A percentile compares a stretch with the other conserved stretches of the same genome.
Conservation (phyloP, 768 basidiomycete species). For the Glaciozyma antarctica region DNA sequence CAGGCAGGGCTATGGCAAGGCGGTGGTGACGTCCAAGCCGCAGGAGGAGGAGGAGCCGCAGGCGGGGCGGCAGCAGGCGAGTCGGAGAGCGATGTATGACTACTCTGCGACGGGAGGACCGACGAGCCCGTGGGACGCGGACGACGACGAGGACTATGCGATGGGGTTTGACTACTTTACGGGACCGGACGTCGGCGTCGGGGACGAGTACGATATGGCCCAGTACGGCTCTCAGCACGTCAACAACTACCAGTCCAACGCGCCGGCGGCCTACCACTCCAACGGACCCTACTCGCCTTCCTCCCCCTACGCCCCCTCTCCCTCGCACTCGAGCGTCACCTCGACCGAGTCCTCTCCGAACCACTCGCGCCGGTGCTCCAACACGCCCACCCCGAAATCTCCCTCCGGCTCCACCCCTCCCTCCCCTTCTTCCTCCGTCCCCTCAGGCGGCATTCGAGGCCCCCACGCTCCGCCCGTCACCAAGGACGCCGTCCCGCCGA, state of each 20-base stretch:
- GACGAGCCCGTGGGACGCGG: constrained; percentile 38
- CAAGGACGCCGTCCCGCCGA: constrained; percentile 5
- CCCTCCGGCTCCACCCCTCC: background rate
- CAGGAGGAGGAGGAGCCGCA: constrained; percentile 22
- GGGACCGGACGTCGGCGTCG: constrained; percentile 49
- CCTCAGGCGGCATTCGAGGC: constrained; percentile 4
- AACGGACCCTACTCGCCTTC: constrained; percentile 12
- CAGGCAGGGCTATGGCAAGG: background rate
- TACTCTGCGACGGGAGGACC: constrained; percentile 25
- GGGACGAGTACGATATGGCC: constrained; percentile 32
- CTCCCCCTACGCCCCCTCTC: constrained; percentile 6
- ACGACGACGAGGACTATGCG: constrained; percentile 42
- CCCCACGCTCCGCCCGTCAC: constrained; percentile 11
- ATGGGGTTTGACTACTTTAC: constrained; percentile 55
- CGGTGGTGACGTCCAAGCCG: constrained; percentile 15
- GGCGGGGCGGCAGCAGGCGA: constrained; percentile 21
- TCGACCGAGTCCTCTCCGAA: constrained; percentile 3
- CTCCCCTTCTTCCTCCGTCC: background rate
- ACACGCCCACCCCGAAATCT: background rate
- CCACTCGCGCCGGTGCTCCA: constrained; percentile 3
- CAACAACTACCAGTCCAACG: constrained; percentile 24
- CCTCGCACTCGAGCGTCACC: constrained; percentile 5
- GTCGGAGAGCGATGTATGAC: constrained; percentile 32
- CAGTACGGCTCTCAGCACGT: constrained; percentile 29
- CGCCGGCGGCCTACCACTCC: constrained; percentile 10